These are phyloP conservation scores for Rhododendron mucronatum DNA, from an alignment of 148 eudicot genomes.

Conservation along the genomic window DNA sequence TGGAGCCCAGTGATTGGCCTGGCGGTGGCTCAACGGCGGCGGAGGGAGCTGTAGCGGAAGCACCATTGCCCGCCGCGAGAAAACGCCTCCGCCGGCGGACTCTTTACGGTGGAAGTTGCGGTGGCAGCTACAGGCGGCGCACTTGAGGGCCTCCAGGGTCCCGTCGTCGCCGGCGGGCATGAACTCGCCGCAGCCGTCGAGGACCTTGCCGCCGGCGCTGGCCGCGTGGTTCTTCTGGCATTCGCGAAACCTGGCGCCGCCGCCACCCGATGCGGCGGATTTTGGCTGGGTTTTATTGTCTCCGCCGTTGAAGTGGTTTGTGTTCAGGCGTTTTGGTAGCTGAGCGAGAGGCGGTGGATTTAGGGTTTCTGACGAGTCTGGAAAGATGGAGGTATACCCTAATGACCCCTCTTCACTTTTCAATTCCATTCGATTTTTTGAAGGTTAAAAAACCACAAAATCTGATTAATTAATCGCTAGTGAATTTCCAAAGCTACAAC, in stretches of 20 bases:
- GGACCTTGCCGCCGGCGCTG: conserved; percentile 40
- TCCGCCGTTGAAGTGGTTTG: conserved; percentile 5
- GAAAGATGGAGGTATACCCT: conserved; percentile 12
- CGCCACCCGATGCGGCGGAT: conserved; percentile 6
- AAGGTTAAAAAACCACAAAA: background rate
- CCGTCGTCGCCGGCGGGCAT: conserved; percentile 43
- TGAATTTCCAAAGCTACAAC: background rate
- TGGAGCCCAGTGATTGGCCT: conserved; percentile 4
- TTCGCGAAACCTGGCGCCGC: conserved; percentile 24
- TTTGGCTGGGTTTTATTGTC: conserved; percentile 7
- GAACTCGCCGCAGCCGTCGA: conserved; percentile 56
- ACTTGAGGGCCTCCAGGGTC: conserved; percentile 33
- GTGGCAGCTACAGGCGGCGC: conserved; percentile 55
- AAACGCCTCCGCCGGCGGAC: background rate
- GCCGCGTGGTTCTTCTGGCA: conserved; percentile 58
- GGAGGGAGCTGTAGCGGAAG: conserved; percentile 43
- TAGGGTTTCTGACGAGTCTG: conserved; percentile 19
- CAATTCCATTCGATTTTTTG: conserved; percentile 19
- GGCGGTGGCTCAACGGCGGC: conserved; percentile 20
- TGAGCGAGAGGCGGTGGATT: background rate
- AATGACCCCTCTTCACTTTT: conserved; percentile 29
- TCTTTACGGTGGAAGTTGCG: conserved; percentile 48
- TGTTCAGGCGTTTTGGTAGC: background rate
- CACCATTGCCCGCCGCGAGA: conserved; percentile 1
- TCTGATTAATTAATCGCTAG: background rate